phyloP scores from a whole-genome alignment of 352 stramenopile species.

The Phytophthora pinifolia region DNA sequence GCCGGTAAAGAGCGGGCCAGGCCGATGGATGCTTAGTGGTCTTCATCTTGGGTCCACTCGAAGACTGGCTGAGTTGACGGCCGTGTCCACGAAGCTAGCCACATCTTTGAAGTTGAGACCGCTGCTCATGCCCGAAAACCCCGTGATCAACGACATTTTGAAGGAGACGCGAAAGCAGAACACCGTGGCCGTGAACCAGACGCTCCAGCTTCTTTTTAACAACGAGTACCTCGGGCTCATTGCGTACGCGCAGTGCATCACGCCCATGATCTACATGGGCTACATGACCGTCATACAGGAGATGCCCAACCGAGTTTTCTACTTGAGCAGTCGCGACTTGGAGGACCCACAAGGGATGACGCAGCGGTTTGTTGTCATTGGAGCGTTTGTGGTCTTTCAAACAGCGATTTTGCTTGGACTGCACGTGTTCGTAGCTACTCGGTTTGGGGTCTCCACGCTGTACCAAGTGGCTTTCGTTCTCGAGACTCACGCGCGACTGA shows the following conservation, averaged over 20 bases:
- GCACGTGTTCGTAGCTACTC: slow-evolving; percentile 26
- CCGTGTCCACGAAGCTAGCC: slow-evolving; percentile 10
- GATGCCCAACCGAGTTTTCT: slow-evolving; percentile 30
- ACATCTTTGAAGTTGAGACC: slow-evolving; percentile 20
- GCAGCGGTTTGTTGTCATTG: slow-evolving; percentile 23
- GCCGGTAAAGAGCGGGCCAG: not conserved
- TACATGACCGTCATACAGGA: slow-evolving; percentile 27
- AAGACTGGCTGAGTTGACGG: slow-evolving; percentile 20
- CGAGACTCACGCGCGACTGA: slow-evolving; percentile 38
- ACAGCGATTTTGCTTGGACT: slow-evolving; percentile 26
- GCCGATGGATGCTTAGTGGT: not conserved
- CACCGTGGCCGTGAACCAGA: slow-evolving; percentile 37
- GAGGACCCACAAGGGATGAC: slow-evolving; percentile 6
- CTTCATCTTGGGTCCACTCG: slow-evolving; percentile 18
- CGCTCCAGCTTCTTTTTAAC: slow-evolving; percentile 42
- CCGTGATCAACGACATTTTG: slow-evolving; percentile 28
- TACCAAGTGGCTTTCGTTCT: slow-evolving; percentile 55
- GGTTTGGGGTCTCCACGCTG: slow-evolving; percentile 33
- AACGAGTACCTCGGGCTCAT: slow-evolving; percentile 46
- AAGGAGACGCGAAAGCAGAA: slow-evolving; percentile 37
- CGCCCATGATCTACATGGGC: slow-evolving; percentile 34
- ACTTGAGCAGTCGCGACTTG: slow-evolving; percentile 17
- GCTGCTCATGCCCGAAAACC: slow-evolving; percentile 20
- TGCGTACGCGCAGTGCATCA: slow-evolving; percentile 37
- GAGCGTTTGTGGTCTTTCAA: slow-evolving; percentile 27